Conservation (phyloP, 441 rosid genomes). For the Macaranga tanarius region DNA sequence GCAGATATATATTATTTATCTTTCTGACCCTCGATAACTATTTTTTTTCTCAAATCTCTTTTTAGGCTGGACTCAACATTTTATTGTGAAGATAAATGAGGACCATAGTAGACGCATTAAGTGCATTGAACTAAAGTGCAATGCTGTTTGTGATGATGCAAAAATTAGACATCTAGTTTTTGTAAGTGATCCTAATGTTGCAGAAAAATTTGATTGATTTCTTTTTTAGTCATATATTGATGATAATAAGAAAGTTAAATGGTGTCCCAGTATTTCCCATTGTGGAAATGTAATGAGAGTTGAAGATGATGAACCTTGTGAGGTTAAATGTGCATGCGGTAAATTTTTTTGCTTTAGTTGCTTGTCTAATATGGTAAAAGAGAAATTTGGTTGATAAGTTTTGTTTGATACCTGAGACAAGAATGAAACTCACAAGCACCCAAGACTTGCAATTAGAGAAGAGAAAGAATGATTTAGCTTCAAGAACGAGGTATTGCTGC, state of each 20-base stretch:
- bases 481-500: no score
- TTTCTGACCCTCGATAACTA: background rate
- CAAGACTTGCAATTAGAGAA: no score
- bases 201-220: conserved; percentile 70
- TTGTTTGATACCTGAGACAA: no score
- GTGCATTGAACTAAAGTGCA: conserved; percentile 76
- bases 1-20: background rate
- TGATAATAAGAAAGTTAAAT: conserved; percentile 81
- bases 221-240: conserved; percentile 83
- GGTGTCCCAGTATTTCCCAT: conserved; percentile 92
- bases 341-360: conserved; percentile 73
- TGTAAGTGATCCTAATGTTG: conserved; percentile 51
- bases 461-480: no score
- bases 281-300: conserved; percentile 81
- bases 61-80: conserved; percentile 82
- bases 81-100: conserved; percentile 71
- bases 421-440: no score
- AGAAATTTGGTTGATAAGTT: no score
- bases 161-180: conserved; percentile 54
- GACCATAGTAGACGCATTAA: conserved; percentile 71
- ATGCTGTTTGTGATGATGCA: conserved; percentile 65
- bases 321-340: conserved; percentile 84
- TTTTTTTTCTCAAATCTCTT: background rate
- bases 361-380: conserved; percentile 52
- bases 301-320: conserved; percentile 66